phyloP scores from a whole-genome alignment of 225 moss, liverwort and hornwort genomes.

The Bryum argenteum region DNA sequence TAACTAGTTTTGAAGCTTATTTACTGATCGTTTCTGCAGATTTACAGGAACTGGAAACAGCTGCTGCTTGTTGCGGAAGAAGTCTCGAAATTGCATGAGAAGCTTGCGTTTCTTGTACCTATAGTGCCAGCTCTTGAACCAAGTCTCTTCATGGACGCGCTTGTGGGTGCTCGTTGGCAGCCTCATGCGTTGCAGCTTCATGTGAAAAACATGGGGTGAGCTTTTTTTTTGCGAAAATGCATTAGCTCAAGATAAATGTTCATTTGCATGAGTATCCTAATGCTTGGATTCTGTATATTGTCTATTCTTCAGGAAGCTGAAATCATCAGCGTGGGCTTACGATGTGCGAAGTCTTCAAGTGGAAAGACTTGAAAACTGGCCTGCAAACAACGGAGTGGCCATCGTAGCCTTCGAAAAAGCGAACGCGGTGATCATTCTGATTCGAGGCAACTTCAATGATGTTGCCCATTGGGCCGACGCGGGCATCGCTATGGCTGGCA shows the following conservation, averaged over 20 bases:
- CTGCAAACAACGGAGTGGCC: slow-evolving; percentile 63
- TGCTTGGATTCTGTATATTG: neutral
- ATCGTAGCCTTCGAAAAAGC: slow-evolving; percentile 59
- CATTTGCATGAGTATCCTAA: neutral
- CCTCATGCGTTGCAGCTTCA: slow-evolving; percentile 48
- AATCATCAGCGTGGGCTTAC: slow-evolving; percentile 37
- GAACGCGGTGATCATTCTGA: slow-evolving; percentile 56
- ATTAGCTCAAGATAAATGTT: no score
- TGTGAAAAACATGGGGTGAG: slow-evolving; percentile 39
- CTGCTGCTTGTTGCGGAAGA: slow-evolving; percentile 65
- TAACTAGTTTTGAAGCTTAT: slow-evolving; percentile 10
- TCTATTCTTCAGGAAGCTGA: slow-evolving; percentile 26
- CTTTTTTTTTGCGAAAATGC: neutral
- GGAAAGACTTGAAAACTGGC: slow-evolving; percentile 43
- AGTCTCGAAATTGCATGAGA: slow-evolving; percentile 42
- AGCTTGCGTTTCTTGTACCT: slow-evolving; percentile 72
- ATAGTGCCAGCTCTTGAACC: slow-evolving; percentile 77
- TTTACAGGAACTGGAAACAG: slow-evolving; percentile 63
- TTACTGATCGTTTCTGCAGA: slow-evolving; percentile 37
- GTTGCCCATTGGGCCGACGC: slow-evolving; percentile 76
- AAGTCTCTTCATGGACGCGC: slow-evolving; percentile 55
- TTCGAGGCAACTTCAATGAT: slow-evolving; percentile 78
- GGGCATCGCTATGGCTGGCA: slow-evolving; percentile 91
- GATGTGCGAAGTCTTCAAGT: slow-evolving; percentile 39
- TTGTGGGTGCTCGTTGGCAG: slow-evolving; percentile 65